phyloP scores from a whole-genome alignment of 2,329 filamentous ascomycete species.

The Aspergillus novofumigatus region DNA sequence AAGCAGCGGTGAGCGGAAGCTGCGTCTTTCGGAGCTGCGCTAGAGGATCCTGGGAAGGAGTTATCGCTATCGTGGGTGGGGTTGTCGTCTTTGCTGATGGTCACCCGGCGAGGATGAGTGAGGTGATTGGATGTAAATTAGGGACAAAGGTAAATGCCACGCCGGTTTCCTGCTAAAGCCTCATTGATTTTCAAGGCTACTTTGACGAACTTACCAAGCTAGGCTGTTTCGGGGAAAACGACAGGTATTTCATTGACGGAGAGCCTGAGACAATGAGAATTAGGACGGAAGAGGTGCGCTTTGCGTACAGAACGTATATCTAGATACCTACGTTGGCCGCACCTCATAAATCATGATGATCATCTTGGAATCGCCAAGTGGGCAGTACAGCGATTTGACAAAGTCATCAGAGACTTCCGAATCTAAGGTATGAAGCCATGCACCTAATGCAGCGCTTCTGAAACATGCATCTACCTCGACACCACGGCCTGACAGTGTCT shows the following conservation, averaged over 20 bases:
- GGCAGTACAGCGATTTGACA: background rate
- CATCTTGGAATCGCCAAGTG: slow-evolving; percentile 7
- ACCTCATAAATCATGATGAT: slow-evolving; percentile 13
- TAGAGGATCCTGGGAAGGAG: slow-evolving; percentile 33
- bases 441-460: background rate
- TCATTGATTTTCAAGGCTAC: background rate
- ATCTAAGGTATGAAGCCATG: background rate
- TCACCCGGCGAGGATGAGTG: slow-evolving; percentile 7
- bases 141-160: slow-evolving; percentile 7
- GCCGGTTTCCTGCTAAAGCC: background rate
- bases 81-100: slow-evolving; percentile 5
- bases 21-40: slow-evolving; percentile 31
- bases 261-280: background rate
- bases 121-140: background rate
- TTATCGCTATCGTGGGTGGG: slow-evolving; percentile 16
- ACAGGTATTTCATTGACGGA: background rate
- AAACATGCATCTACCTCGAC: background rate
- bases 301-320: background rate
- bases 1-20: slow-evolving; percentile 41
- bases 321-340: background rate
- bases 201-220: background rate
- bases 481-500: background rate
- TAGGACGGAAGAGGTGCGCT: background rate
- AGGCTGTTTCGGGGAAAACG: background rate
- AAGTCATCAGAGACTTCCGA: background rate